Base-by-base conservation (phyloP, 73 alveolate genomes). In the Paramecium sexaurelia region DNA sequence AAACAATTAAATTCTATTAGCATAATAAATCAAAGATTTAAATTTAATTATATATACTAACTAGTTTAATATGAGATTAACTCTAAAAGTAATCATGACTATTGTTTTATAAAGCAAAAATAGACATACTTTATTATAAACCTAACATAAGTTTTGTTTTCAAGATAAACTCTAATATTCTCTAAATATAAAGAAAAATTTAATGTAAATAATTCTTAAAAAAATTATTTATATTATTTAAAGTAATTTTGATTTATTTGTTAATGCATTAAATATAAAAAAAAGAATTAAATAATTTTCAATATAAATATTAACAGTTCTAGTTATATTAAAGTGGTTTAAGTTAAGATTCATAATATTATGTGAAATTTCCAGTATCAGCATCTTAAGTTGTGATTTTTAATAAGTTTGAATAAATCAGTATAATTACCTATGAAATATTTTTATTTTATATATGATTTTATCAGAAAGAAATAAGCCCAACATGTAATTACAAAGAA, bases 401-500 rank as follows among this genome's bases (percentile, higher is more conserved):
- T 35, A 51, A 51, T n/a, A 13, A n/a, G 67, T 20, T 51, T 51
- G 67, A 51, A 51, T 51, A 51, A 51, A 51, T 4, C 5, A 17
- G 67, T 51, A 51, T 51, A 15, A 51, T 51, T n/a, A 51, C 67
- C 33, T n/a, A 5, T 51, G 67, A 51, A 17, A 17, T 51, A 51
- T n/a, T 51, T 51, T 51, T 61, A 61, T 61, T 29, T 61, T 13
- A 61, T 61, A 29, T 29, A 61, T 61, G 83, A 61, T 61, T 61
- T 61, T 61, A 61, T 61, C 83, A 11, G 83, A 61, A 61, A 61
- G 83, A 61, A 61, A 29, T 24, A 61, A 32, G 26, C 47, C 47
- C 1, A 61, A 61, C 26, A 26, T 61, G 83, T 29, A 13, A 61
- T 5, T 8, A 8, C 24, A 26, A 61, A 61, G 83, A 61, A 61